Evolutionary conservation across 2,329 filamentous ascomycete species (phyloP).

Genomic region (Pseudopithomyces maydicus): DNA sequence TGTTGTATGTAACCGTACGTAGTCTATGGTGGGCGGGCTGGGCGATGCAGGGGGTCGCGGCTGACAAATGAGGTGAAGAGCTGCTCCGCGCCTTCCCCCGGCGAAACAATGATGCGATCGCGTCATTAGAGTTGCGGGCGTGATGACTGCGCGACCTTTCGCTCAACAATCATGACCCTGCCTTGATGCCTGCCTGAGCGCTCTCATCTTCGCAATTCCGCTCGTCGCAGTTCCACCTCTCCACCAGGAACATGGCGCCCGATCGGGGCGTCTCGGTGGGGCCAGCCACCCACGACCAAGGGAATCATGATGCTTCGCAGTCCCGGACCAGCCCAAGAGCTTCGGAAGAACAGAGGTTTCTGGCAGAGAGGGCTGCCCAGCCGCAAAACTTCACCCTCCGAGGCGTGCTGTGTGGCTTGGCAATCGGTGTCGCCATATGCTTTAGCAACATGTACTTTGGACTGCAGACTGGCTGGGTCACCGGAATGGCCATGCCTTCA

Average conservation of each 20-base stretch:
- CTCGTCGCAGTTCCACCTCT: not conserved
- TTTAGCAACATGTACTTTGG: constrained; percentile 99
- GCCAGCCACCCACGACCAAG: constrained; percentile 19
- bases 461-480: constrained; percentile 84
- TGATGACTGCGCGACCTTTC: not conserved
- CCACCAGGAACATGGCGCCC: constrained; percentile 30
- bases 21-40: constrained; percentile 21
- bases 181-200: not conserved
- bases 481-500: constrained; percentile 95
- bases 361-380: constrained; percentile 43
- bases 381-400: constrained; percentile 81
- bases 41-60: constrained; percentile 13
- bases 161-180: not conserved
- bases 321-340: constrained; percentile 18
- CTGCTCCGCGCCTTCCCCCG: not conserved
- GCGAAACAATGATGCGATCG: constrained; percentile 17
- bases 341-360: constrained; percentile 25
- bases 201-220: not conserved
- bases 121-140: constrained; percentile 21
- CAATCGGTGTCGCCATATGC: constrained; percentile 87
- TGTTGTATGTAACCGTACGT: too few species aligned
- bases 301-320: constrained; percentile 21
- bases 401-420: constrained; percentile 77
- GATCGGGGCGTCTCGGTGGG: constrained; percentile 35
- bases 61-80: constrained; percentile 33